Base-by-base conservation (phyloP, 208 protist genomes). In the Leishmania lainsoni region DNA sequence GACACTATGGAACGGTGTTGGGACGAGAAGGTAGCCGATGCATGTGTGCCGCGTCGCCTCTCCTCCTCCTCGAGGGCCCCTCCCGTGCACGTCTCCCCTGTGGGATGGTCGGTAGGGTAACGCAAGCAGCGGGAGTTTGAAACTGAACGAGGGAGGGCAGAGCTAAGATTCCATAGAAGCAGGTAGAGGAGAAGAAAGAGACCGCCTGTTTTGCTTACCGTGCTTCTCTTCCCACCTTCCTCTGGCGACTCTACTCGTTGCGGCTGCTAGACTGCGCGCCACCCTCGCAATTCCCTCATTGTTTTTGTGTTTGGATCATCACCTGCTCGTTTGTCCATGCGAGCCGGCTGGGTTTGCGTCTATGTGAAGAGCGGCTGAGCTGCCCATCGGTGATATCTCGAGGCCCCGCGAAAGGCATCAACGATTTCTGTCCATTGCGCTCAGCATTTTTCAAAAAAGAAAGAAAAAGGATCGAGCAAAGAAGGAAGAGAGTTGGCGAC, bases 321-420 rank as follows among this genome's bases (percentile, higher is more conserved):
- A 2, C 26, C 35, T 70, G 65, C 39, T 66, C 14, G 32, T 70
- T 70, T 48, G n/a, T 70, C 16, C 17, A 10, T 48, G 32, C 22
- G 65, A 48, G 65, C 42, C 16, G 10, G 32, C 4, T 8, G 8
- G 32, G 8, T 75, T 2, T 75, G 48, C n/a, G 48, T 39, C 45
- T 56, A 56, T 58, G 70, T 75, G 70, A 75, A 75, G 48, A 56
- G n/a, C 4, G 20, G 20, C 48, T 48, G 66, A 71, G 66, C 35
- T 58, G 20, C 29, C 9, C 14, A 16, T 71, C 66, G 29, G 66
- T 22, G 39, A 14, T 45, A 45, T 8, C 16, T 49, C 20, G 63
- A 14, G 32, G 63, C 32, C 32, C n/a, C 26, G 32, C 63, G 32
- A 4, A 29, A 17, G 63, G 63, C 29, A 16, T 22, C 26, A 63